Evolutionary conservation across 495 filamentous ascomycete genomes (phyloP).

Genomic region (Neurospora sp.): DNA sequence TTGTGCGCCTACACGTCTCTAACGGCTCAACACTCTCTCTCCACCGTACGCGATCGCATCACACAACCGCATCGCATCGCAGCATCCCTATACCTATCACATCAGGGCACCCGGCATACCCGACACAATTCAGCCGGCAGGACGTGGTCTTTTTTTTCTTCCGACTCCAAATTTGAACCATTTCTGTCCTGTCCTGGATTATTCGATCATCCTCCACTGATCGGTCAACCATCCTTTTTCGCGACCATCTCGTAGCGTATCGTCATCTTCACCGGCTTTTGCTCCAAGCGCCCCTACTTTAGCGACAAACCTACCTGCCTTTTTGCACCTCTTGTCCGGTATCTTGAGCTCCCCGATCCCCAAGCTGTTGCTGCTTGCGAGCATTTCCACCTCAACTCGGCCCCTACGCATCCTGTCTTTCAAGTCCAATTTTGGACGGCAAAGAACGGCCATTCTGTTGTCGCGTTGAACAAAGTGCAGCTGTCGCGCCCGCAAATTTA

Average conservation of each 20-base stretch:
- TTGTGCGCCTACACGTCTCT: slow-evolving; percentile 1
- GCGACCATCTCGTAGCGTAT: background rate
- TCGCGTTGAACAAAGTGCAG: background rate
- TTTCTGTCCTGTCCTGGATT: background rate
- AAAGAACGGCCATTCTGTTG: background rate
- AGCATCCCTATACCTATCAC: background rate
- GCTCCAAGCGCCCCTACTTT: background rate
- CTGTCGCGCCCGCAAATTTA: background rate
- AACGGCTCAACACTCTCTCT: background rate
- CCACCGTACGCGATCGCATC: background rate
- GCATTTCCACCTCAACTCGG: background rate
- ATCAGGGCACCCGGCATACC: background rate
- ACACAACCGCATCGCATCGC: background rate
- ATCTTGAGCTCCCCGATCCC: background rate
- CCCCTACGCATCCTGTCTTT: background rate
- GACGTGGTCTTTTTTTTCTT: background rate
- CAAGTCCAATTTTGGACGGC: background rate
- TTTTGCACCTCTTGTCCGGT: background rate
- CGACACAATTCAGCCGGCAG: background rate
- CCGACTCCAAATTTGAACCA: background rate
- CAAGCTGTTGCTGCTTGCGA: background rate
- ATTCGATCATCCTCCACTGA: background rate
- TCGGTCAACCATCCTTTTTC: background rate
- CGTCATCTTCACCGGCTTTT: background rate
- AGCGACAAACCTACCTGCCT: background rate